Base-by-base conservation (phyloP, 73 alveolate species). In the Uronychia binucleata region DNA sequence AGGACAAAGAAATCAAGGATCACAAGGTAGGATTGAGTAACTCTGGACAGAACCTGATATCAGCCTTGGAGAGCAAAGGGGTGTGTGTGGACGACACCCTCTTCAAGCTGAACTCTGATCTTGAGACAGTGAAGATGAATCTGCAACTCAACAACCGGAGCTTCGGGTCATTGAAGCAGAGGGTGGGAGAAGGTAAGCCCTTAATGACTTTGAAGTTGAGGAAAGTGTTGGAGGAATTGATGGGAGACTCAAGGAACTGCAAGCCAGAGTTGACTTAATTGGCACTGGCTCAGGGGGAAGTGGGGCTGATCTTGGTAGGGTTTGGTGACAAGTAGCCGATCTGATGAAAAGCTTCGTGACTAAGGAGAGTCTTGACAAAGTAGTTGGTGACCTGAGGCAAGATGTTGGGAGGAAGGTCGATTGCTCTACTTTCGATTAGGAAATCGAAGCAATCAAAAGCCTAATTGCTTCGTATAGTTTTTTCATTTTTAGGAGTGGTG, bases 1-100 rank as follows among this genome's bases (percentile, higher is more conserved):
- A 57, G 74, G 84, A 82, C 33, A 33, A 75, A 0, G 82, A 82
- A 33, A 82, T 57, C 59, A 60, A 74, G 31, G 89, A 82, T 35
- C 31, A 74, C 26, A 75, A 74, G 57, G 59, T 58, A 58, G 30
- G 30, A 46, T 46, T 46, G n/a, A 11, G n/a, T 11, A 46, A 11
- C 19, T 46, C 19, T 5, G 5, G 5, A 46, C 19, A 46, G 67
- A 19, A 19, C 5, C 19, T 46, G 58, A 75, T 75, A 8, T 31
- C 60, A 74, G 77, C 77, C 31, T 1, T 60, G n/a, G 77, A 81
- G 31, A 32, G 28, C 0, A 58, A 58, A n/a, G 27, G 34, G 25
- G 32, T 59, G 1, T 28, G 57, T 26, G 77, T n/a, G 30, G 77
- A 79, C 46, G 57, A 28, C 32, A n/a, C 34, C n/a, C 57, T 79